Conservation (phyloP, 2,329 filamentous ascomycete species). For the Alternaria solani region DNA sequence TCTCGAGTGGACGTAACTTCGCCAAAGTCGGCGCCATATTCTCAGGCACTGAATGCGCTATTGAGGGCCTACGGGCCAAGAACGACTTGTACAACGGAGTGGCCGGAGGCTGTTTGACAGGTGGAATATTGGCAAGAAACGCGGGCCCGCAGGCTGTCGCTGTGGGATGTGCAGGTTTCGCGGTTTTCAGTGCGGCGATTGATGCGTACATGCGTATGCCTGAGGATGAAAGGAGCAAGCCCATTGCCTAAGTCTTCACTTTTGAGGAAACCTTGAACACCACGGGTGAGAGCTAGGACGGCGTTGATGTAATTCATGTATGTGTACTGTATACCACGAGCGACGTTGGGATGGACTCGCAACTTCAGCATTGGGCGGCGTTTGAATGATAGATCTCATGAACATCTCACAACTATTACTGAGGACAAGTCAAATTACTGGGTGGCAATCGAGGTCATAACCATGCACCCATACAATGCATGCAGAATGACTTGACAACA, state of each 20-base stretch:
- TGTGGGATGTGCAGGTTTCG: conserved; percentile 90
- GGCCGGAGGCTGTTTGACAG: conserved; percentile 87
- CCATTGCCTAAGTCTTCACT: conserved; percentile 41
- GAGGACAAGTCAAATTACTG: background rate
- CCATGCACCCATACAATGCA: background rate
- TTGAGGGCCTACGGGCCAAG: conserved; percentile 90
- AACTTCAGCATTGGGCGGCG: conserved; percentile 36
- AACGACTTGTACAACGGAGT: conserved; percentile 92
- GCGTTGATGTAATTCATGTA: conserved; percentile 14
- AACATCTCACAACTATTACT: background rate
- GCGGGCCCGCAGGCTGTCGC: conserved; percentile 89
- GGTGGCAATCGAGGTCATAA: background rate
- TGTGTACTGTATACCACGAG: conserved; percentile 25
- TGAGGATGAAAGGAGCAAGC: conserved; percentile 51
- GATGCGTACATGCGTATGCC: conserved; percentile 79
- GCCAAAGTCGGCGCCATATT: conserved; percentile 92
- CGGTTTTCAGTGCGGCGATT: conserved; percentile 89
- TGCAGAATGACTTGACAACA: background rate
- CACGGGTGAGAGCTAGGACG: background rate
- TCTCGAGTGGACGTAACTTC: conserved; percentile 88
- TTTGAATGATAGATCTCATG: conserved; percentile 9
- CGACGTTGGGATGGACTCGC: conserved; percentile 10
- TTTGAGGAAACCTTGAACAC: background rate
- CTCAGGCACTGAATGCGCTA: conserved; percentile 91
- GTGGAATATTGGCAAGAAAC: conserved; percentile 83